Evolutionary conservation across 2,329 filamentous ascomycete species (phyloP).

Genomic region (Ophiostoma sp.): DNA sequence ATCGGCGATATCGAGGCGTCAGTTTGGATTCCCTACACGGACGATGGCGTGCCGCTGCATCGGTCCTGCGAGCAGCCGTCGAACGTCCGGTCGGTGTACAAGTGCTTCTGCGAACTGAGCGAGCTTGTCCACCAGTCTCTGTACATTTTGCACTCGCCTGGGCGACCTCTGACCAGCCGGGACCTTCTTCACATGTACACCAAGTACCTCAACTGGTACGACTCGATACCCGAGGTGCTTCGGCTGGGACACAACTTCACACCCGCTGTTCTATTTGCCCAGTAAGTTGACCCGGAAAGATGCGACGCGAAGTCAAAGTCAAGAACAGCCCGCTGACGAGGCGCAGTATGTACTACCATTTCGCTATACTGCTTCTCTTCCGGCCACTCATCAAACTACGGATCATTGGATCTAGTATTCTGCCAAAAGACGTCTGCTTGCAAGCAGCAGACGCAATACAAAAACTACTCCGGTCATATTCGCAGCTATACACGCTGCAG

Average conservation of each 20-base stretch:
- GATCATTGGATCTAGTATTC: conserved; percentile 58
- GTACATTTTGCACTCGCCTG: conserved; percentile 67
- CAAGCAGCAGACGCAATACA: conserved; percentile 57
- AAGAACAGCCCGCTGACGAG: neutral
- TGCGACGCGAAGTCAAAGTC: too few relatives aligned
- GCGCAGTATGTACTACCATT: conserved; percentile 63
- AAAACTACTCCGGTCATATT: conserved; percentile 50
- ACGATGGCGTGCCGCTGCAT: conserved; percentile 52
- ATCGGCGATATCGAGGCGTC: conserved; percentile 56
- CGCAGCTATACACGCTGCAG: conserved; percentile 53
- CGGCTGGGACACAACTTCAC: conserved; percentile 63
- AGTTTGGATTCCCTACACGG: conserved; percentile 54
- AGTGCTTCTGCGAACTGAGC: conserved; percentile 65
- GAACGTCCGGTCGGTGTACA: conserved; percentile 62
- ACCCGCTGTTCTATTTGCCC: conserved; percentile 65
- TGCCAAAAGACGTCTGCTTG: conserved; percentile 60
- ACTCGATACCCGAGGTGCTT: conserved; percentile 58
- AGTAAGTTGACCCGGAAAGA: conserved; percentile 49
- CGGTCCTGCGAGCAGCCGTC: conserved; percentile 56
- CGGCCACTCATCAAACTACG: conserved; percentile 62
- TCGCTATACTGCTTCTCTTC: conserved; percentile 66
- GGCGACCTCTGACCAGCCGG: conserved; percentile 57
- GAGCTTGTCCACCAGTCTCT: conserved; percentile 68
- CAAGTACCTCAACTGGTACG: conserved; percentile 67
- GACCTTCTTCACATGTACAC: conserved; percentile 60